These are phyloP conservation scores for Tetracentron sinense DNA, from an alignment of 164 flowering plant species.

Conservation along the genomic window DNA sequence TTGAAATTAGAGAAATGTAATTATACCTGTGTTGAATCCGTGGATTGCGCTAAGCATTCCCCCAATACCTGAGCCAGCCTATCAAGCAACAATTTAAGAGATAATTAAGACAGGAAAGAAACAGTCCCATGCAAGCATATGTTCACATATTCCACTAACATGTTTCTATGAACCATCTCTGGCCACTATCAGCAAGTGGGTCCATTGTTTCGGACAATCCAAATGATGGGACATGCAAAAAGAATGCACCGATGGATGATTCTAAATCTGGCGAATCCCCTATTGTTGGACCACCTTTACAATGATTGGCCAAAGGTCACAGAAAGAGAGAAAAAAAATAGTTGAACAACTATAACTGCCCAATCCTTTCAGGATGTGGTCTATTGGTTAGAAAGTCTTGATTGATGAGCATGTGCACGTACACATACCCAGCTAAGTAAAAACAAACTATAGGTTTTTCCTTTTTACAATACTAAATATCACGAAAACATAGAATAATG, in stretches of 20 bases:
- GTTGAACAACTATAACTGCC: not conserved
- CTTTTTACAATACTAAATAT: too few species aligned
- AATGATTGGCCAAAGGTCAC: not conserved
- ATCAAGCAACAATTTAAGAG: not conserved
- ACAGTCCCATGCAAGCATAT: not conserved
- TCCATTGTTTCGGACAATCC: not conserved
- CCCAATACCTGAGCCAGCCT: conserved; percentile 83
- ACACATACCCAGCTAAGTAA: not conserved
- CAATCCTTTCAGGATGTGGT: not conserved
- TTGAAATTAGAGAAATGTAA: not conserved
- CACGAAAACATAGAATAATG: too few species aligned
- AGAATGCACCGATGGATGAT: not conserved
- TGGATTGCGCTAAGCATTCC: conserved; percentile 79
- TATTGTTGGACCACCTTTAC: not conserved
- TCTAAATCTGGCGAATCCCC: not conserved
- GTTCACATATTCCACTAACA: not conserved
- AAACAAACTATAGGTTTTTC: not conserved
- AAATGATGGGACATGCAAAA: not conserved
- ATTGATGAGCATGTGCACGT: not conserved
- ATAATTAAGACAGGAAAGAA: not conserved
- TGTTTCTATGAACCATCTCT: not conserved
- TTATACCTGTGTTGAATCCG: conserved; percentile 71
- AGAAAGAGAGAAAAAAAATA: not conserved
- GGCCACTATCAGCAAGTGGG: not conserved
- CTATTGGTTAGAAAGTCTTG: not conserved